Conservation (phyloP, 306 rosid genomes). For the Oemleria cerasiformis region DNA sequence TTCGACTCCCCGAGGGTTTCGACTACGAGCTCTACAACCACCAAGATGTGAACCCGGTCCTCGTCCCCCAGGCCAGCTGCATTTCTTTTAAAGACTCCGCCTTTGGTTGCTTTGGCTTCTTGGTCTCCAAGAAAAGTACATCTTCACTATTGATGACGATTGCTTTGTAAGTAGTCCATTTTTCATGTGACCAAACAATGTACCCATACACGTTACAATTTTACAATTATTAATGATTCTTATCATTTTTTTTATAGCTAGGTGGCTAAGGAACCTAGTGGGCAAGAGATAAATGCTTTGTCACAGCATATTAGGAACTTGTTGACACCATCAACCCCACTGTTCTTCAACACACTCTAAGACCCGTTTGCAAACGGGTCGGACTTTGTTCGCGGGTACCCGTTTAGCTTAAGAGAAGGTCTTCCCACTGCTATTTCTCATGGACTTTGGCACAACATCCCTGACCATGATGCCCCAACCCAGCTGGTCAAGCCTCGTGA, state of each 20-base stretch:
- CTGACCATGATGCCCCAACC: slow-evolving; percentile 59
- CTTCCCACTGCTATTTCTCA: slow-evolving; percentile 71
- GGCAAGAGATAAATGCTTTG: slow-evolving; percentile 43
- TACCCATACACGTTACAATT: background rate
- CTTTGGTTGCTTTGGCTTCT: slow-evolving; percentile 50
- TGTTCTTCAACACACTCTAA: slow-evolving; percentile 42
- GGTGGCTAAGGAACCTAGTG: slow-evolving; percentile 50
- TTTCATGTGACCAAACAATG: background rate
- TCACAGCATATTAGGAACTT: slow-evolving; percentile 42
- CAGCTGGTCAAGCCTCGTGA: slow-evolving; percentile 53
- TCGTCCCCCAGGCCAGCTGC: slow-evolving; percentile 49
- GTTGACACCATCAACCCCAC: slow-evolving; percentile 39
- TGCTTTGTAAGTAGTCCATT: slow-evolving; percentile 32
- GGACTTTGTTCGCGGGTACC: slow-evolving; percentile 68
- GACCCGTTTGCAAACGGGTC: slow-evolving; percentile 50
- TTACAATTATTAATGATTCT: too few relatives aligned
- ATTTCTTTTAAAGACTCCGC: slow-evolving; percentile 56
- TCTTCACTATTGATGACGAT: slow-evolving; percentile 49
- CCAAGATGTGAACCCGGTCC: slow-evolving; percentile 37
- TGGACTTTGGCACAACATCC: slow-evolving; percentile 75
- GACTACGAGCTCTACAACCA: slow-evolving; percentile 47
- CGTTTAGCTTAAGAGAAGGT: slow-evolving; percentile 69
- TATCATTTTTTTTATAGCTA: background rate
- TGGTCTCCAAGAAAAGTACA: slow-evolving; percentile 52
- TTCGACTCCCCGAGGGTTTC: slow-evolving; percentile 36